Base-by-base conservation (phyloP, 2,329 filamentous ascomycete genomes). In the Diaporthe ilicicola region DNA sequence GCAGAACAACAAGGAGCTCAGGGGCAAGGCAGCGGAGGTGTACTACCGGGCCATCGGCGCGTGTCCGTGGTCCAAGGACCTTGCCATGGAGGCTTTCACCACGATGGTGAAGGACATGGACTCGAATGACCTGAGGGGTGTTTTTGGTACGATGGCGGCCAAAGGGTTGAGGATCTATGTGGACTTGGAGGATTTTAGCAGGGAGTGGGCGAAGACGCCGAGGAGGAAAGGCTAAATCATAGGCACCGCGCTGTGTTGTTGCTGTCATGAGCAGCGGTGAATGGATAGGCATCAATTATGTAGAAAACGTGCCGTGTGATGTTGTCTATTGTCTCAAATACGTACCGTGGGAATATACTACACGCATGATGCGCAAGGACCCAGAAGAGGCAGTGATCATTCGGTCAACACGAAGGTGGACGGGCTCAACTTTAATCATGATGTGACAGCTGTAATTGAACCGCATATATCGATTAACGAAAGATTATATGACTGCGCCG, bases 121-220 rank as follows among this genome's bases (percentile, higher is more conserved):
- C 65, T 81, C 82, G 24, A 78, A 79, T 1, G 87, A 89, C 74
- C 77, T 90, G 56, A 82, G 81, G 72, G 83, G 83, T 0, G 83
- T 88, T 15, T 85, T 85, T 70, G 79, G 82, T 48, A 84, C 82
- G 2, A 83, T 89, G 79, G 79, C 77, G 22, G 79, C 82, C 5
- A 88, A 86, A 78, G 86, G 87, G 0, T 54, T 88, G 55, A 78
- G 87, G 29, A 78, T 88, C 0, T 84, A 87, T 73, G 79, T 87
- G 5, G 87, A 89, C 48, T 75, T 88, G 76, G 86, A 87, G 0
- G 86, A 84, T 67, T 86, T 84, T 74, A 74, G 85, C 55, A 79
- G 79, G 55, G 74, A 74, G 46, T 82, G 81, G 76, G 77, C 77
- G 32, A 74, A 66, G 44, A 74, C 13, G 29, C 34, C 65, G 39